Percentiles rank a stretch among this genome's conserved stretches.
These are phyloP conservation scores for Aquilaria sinensis DNA, from an alignment of 345 rosid genomes.

Conservation along the genomic window DNA sequence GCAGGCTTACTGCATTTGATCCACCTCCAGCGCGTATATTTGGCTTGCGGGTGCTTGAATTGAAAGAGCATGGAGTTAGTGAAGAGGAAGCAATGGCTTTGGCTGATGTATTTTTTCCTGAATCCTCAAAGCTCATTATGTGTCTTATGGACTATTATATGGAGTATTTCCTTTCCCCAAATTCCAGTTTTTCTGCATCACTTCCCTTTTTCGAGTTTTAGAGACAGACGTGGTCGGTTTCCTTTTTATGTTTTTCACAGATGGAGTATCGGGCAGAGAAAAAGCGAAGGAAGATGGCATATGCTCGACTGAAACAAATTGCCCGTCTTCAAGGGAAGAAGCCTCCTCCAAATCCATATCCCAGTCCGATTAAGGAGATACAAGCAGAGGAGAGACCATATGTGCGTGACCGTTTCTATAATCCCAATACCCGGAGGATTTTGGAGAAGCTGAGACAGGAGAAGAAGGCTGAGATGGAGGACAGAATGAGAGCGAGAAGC, in stretches of 20 bases:
- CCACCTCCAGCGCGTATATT: conserved; percentile 79
- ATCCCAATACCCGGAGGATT: conserved; percentile 43
- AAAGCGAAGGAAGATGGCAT: conserved; percentile 65
- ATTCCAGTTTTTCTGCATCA: background rate
- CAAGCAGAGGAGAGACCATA: conserved; percentile 51
- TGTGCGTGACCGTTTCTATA: conserved; percentile 38
- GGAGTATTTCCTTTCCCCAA: background rate
- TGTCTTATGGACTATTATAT: no score
- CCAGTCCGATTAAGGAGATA: conserved; percentile 54
- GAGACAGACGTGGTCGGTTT: background rate
- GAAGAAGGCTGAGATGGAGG: conserved; percentile 28
- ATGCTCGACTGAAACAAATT: conserved; percentile 57
- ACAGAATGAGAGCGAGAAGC: conserved; percentile 24
- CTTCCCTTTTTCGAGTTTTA: no score
- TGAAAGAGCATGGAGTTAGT: conserved; percentile 69
- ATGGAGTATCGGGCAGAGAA: conserved; percentile 72
- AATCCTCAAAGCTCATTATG: background rate
- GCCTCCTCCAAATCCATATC: conserved; percentile 80
- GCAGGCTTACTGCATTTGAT: conserved; percentile 52
- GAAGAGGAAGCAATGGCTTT: conserved; percentile 71
- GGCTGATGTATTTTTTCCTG: conserved; percentile 54
- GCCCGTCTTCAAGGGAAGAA: conserved; percentile 54
- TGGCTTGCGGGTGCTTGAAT: conserved; percentile 68
- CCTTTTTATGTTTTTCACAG: conserved; percentile 19
- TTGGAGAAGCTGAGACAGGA: conserved; percentile 60